Evolutionary conservation across 1,284 basidiomycete species (phyloP).

Genomic region (Leccinum angustisporum): DNA sequence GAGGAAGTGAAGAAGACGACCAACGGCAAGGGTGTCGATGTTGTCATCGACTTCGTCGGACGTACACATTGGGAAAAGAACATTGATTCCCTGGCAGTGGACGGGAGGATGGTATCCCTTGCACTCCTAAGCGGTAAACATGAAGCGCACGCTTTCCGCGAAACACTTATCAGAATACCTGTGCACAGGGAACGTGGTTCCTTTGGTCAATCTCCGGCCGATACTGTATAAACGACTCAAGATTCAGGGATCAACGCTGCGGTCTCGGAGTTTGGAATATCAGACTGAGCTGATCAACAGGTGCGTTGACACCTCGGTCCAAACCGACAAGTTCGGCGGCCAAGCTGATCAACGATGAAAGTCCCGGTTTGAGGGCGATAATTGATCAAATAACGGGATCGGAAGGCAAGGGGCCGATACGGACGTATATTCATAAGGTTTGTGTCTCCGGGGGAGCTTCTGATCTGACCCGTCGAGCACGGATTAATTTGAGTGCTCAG

Average conservation of each 20-base stretch:
- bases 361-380: constrained; percentile 45
- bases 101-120: constrained; percentile 77
- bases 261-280: constrained; percentile 77
- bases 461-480: constrained; percentile 19
- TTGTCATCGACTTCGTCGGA: constrained; percentile 89
- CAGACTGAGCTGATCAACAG: constrained; percentile 75
- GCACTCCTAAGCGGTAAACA: constrained; percentile 68
- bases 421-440: constrained; percentile 78
- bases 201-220: constrained; percentile 63
- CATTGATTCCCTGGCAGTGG: constrained; percentile 70
- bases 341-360: constrained; percentile 2
- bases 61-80: constrained; percentile 85
- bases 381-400: constrained; percentile 60
- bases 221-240: constrained; percentile 86
- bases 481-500: constrained; percentile 35
- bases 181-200: constrained; percentile 60
- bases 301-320: constrained; percentile 45
- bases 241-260: constrained; percentile 87
- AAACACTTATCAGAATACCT: constrained; percentile 23
- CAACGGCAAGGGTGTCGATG: constrained; percentile 67
- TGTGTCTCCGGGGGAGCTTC: constrained; percentile 17
- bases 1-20: constrained; percentile 66
- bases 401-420: constrained; percentile 60
- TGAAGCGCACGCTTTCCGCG: constrained; percentile 17
- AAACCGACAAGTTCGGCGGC: neutral